A percentile compares a stretch with the other conserved stretches of the same genome.
Conservation (phyloP, 306 rosid genomes). For the Fragaria iinumae region DNA sequence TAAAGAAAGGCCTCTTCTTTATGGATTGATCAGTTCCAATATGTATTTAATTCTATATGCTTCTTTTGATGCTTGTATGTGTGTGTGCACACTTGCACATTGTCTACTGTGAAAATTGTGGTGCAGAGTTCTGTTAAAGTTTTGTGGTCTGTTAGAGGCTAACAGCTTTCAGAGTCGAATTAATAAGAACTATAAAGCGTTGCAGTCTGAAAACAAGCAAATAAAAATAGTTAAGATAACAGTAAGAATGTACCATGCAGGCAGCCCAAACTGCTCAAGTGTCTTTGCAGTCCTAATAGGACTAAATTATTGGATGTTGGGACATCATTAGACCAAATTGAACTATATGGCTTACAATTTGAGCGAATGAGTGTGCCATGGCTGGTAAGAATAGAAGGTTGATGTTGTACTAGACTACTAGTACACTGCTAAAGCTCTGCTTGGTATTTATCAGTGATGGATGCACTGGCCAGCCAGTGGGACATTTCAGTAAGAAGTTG, state of each 20-base stretch:
- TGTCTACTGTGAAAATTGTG: background rate
- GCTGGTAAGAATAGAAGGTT: background rate
- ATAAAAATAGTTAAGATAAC: background rate
- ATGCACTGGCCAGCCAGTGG: background rate
- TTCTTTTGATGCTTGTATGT: background rate
- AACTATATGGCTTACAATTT: background rate
- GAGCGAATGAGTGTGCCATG: background rate
- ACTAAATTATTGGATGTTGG: slow-evolving; percentile 1
- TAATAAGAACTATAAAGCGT: background rate
- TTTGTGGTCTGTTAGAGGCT: background rate
- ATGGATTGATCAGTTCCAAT: background rate
- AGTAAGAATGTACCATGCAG: background rate
- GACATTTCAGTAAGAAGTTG: background rate
- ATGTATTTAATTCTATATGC: background rate
- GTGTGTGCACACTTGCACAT: background rate
- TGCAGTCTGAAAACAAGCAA: background rate
- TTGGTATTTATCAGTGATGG: background rate
- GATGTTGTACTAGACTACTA: background rate
- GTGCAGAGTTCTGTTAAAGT: background rate
- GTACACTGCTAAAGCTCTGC: background rate
- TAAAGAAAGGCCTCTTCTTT: background rate
- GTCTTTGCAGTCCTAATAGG: background rate
- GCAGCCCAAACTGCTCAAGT: slow-evolving; percentile 5
- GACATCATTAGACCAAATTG: background rate
- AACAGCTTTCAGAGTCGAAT: background rate